Evolutionary conservation across 2,329 filamentous ascomycete genomes (phyloP), one percentile per base, ranked within the genome.

Genomic region (Cladobotryum mycophilum): DNA sequence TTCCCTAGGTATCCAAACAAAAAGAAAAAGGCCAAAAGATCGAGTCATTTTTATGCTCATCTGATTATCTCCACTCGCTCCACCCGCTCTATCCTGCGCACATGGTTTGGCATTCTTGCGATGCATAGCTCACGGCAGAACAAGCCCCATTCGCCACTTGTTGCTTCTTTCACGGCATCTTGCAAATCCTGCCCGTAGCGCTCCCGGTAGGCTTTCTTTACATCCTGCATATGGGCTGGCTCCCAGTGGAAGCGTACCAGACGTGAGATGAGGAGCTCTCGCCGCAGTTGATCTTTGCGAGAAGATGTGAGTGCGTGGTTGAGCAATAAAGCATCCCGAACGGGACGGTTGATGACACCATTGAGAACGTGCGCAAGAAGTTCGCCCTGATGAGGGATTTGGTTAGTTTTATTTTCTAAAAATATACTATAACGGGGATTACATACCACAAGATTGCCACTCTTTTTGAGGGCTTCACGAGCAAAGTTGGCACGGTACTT

Each of bases 181-280:
- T 89, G 82, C 56, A 97, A 76, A 42, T 86, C 80, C 46, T 78
- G 73, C 5, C 80, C 78, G 67, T 96, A 96, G 54, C 90, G 84
- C 55, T 85, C 82, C 51, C 81, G 78, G 68, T 90, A 99, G 55
- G 90, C 88, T 33, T 72, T 70, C 76, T 95, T 95, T 48, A 97
- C 82, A 17, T 80, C 78, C 53, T 84, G 80, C 70, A 97, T 78
- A 68, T 97, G 92, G 56, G 79, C 71, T 4, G 86, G 80, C 62
- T 97, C 91, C 93, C 93, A 97, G 70, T 97, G 93, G 67, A 92
- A 82, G 33, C 93, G 80, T 41, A 96, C 88, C 2, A 97, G 78
- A 2, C 93, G 80, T 3, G 86, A 91, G 56, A 95, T 95, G 46
- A 99, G 81, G 45, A 96, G 74, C 66, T 96, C 92, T 42, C 88